These are phyloP conservation scores for Dysphania ambrosioides DNA, from an alignment of 148 eudicot genomes.

Conservation along the genomic window DNA sequence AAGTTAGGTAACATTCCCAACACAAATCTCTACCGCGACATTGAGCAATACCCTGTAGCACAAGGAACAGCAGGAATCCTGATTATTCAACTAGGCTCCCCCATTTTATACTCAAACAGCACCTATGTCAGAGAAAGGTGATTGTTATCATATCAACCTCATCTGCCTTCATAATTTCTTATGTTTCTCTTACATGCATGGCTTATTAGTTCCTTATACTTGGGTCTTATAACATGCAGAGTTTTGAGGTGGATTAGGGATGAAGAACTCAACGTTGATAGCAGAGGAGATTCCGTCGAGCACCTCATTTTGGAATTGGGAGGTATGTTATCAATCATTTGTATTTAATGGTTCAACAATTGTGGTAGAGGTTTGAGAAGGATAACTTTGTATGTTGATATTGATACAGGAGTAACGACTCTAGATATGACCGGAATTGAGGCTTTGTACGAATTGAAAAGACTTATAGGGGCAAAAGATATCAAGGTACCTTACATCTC, in stretches of 20 bases:
- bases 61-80: conserved; percentile 45
- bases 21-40: conserved; percentile 53
- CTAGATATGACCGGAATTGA: conserved; percentile 85
- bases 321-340: too few relatives aligned
- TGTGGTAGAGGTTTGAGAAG: neutral
- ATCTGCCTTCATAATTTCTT: neutral
- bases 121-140: conserved; percentile 77
- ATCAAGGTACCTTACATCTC: conserved; percentile 42
- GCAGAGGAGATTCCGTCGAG: conserved; percentile 46
- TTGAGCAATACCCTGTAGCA: conserved; percentile 71
- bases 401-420: conserved; percentile 60
- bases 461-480: conserved; percentile 42
- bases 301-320: conserved; percentile 68
- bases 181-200: neutral
- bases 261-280: conserved; percentile 36
- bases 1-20: conserved; percentile 63
- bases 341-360: too few relatives aligned
- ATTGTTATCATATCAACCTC: neutral
- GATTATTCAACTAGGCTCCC: conserved; percentile 72
- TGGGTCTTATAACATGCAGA: conserved; percentile 33
- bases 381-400: too few relatives aligned
- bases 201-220: neutral
- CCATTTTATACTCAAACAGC: conserved; percentile 65
- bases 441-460: conserved; percentile 52
- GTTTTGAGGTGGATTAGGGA: conserved; percentile 83